Conservation (phyloP, 2,329 filamentous ascomycete genomes). For the Ploettnerulaceae sp. region DNA sequence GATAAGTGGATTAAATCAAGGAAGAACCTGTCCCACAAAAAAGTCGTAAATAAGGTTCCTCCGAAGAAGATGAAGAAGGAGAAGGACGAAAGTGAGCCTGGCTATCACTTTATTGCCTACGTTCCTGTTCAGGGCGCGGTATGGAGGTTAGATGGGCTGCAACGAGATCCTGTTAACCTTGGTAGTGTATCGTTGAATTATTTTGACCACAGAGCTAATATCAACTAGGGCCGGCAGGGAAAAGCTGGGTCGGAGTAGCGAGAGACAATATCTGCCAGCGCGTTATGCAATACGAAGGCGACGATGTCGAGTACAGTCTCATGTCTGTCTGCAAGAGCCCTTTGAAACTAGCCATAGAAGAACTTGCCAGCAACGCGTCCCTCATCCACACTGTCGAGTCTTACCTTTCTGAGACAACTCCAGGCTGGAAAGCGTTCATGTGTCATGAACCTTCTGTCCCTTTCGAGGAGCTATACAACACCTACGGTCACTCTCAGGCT, state of each 20-base stretch:
- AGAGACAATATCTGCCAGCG: slow-evolving; percentile 59
- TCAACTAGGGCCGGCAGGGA: slow-evolving; percentile 27
- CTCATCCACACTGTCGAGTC: slow-evolving; percentile 38
- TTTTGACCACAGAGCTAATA: slow-evolving; percentile 8
- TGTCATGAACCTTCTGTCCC: neutral
- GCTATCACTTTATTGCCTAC: slow-evolving; percentile 87
- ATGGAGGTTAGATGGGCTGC: slow-evolving; percentile 87
- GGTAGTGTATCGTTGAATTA: slow-evolving; percentile 37
- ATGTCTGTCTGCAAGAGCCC: slow-evolving; percentile 70
- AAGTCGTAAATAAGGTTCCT: slow-evolving; percentile 31
- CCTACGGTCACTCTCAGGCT: slow-evolving; percentile 1
- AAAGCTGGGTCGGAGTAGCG: slow-evolving; percentile 64
- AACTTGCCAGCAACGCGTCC: slow-evolving; percentile 42
- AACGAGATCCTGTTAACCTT: slow-evolving; percentile 62
- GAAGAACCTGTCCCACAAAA: slow-evolving; percentile 34
- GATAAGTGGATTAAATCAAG: slow-evolving; percentile 24
- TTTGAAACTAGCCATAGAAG: slow-evolving; percentile 34
- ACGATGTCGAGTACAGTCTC: slow-evolving; percentile 69
- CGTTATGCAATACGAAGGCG: slow-evolving; percentile 63
- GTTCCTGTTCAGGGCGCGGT: slow-evolving; percentile 69
- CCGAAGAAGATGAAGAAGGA: slow-evolving; percentile 30
- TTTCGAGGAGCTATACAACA: slow-evolving; percentile 9
- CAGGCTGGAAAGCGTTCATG: slow-evolving; percentile 41
- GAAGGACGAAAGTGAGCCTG: slow-evolving; percentile 51
- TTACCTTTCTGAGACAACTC: slow-evolving; percentile 36